Percentiles rank a stretch among this genome's conserved stretches.
phyloP scores from a whole-genome alignment of 2,329 filamentous ascomycete species.

The Beauveria asiatica region DNA sequence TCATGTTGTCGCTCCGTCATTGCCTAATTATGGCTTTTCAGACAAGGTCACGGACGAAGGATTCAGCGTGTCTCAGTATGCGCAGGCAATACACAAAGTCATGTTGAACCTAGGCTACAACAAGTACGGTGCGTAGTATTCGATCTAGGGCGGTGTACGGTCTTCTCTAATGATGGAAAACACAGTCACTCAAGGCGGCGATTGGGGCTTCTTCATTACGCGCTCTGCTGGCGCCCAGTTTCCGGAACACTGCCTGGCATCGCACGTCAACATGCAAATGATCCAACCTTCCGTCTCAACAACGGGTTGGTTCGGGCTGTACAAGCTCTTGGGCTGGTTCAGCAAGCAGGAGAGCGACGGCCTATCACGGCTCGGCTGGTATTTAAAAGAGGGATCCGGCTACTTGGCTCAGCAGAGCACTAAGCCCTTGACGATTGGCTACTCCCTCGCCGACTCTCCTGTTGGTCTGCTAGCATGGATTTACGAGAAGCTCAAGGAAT shows the following conservation, averaged over 20 bases:
- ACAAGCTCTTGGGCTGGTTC: constrained; percentile 5
- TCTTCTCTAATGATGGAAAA: background rate
- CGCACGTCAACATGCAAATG: constrained; percentile 45
- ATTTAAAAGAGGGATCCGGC: constrained; percentile 40
- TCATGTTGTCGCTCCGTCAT: constrained; percentile 48
- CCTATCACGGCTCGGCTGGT: constrained; percentile 47
- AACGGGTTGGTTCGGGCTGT: constrained; percentile 35
- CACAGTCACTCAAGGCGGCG: constrained; percentile 48
- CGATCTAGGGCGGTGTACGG: no score
- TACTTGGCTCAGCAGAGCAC: constrained; percentile 39
- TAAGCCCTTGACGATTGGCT: constrained; percentile 65
- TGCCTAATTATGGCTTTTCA: constrained; percentile 43
- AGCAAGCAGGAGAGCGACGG: constrained; percentile 39
- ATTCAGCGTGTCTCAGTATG: constrained; percentile 26
- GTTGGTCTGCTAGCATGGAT: constrained; percentile 68
- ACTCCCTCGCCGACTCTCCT: constrained; percentile 60
- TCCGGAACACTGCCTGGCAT: constrained; percentile 41
- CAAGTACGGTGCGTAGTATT: constrained; percentile 22
- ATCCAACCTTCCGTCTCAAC: constrained; percentile 21
- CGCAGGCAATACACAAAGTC: constrained; percentile 54
- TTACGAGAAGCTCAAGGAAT: constrained; percentile 71
- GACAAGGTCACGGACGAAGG: constrained; percentile 21
- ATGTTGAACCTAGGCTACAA: constrained; percentile 58
- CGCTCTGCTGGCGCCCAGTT: constrained; percentile 50
- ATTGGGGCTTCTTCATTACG: constrained; percentile 60